Base-by-base conservation (phyloP, 768 basidiomycete species). In the Termitomyces bulborhizus region DNA sequence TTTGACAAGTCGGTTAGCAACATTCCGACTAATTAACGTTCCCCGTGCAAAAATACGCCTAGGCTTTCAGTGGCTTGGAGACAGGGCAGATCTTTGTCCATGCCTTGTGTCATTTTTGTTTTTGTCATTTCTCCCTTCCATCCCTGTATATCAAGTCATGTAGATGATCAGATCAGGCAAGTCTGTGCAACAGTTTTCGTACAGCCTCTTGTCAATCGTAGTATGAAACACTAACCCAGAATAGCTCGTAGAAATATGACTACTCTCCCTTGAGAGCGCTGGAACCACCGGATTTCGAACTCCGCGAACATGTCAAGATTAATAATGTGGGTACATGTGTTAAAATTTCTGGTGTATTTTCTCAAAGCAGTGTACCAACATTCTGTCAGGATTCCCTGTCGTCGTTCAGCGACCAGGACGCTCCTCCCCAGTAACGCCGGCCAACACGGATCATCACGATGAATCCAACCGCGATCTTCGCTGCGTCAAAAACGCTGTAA, bases 401-500 rank as follows among this genome's bases (percentile, higher is more conserved):
- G 49, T 46, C 34, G 15, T 52, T 46, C 12, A 40, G 13, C 31
- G 61, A 63, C 71, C 72, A 76, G n/a, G 69, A 62, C 16, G 60
- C 46, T n/a, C 73, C 71, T 48, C 74, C 76, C 75, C 75, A 77
- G 59, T 82, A 81, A 29, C 76, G 71, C 51, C 73, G 73, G 1
- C 78, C 81, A 29, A 85, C 71, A 56, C 78, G 69, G 53, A 72
- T 53, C 4, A 74, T 63, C 8, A 83, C 76, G 46, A 83, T 62
- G 41, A 78, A 60, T 16, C 73, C 74, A 52, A 83, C 60, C 8
- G 71, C 72, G 37, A 79, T 62, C 59, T 80, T 82, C 0, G 81
- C 79, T 34, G 69, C 76, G 51, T 90, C 84, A 63, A 87, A 87
- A 40, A 90, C 78, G 47, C 76, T 63, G 63, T 88, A 89, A 2